These are phyloP conservation scores for Hortiboletus rubellus DNA, from an alignment of 1,284 basidiomycete species.

Conservation along the genomic window DNA sequence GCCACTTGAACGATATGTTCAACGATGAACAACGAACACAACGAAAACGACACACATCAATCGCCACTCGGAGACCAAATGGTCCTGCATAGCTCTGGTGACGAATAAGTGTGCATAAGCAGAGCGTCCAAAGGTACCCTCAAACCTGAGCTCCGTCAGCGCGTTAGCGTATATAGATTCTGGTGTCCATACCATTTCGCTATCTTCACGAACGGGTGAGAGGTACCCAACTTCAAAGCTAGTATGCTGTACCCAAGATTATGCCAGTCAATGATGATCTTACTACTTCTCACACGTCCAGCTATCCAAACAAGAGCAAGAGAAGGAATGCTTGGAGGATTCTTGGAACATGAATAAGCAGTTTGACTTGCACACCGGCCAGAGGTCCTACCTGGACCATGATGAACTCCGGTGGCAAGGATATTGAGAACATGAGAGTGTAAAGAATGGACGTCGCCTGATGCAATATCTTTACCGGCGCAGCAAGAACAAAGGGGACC, in stretches of 20 bases:
- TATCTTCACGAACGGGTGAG: slow-evolving; percentile 70
- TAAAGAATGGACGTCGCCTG: slow-evolving; percentile 67
- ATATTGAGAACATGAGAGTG: slow-evolving; percentile 61
- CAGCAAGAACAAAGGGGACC: slow-evolving; percentile 75
- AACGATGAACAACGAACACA: slow-evolving; percentile 1
- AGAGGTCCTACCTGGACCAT: slow-evolving; percentile 76
- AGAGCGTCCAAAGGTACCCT: slow-evolving; percentile 70
- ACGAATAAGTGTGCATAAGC: slow-evolving; percentile 96
- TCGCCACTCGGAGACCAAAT: slow-evolving; percentile 73
- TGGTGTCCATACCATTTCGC: slow-evolving; percentile 61
- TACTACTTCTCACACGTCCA: slow-evolving; percentile 65
- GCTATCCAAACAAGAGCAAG: slow-evolving; percentile 83
- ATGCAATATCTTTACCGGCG: slow-evolving; percentile 78
- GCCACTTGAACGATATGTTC: slow-evolving; percentile 55
- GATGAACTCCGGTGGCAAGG: slow-evolving; percentile 79
- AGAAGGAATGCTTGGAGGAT: slow-evolving; percentile 96
- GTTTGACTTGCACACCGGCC: background rate
- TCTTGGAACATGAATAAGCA: slow-evolving; percentile 51
- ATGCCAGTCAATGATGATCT: slow-evolving; percentile 98
- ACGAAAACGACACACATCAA: slow-evolving; percentile 57
- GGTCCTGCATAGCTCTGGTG: slow-evolving; percentile 81
- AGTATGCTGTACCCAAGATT: slow-evolving; percentile 96
- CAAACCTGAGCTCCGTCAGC: slow-evolving; percentile 60
- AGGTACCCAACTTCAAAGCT: slow-evolving; percentile 72
- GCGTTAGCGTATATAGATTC: background rate